phyloP scores from a whole-genome alignment of 176 grass and related monocot species.

The Puya raimondii region DNA sequence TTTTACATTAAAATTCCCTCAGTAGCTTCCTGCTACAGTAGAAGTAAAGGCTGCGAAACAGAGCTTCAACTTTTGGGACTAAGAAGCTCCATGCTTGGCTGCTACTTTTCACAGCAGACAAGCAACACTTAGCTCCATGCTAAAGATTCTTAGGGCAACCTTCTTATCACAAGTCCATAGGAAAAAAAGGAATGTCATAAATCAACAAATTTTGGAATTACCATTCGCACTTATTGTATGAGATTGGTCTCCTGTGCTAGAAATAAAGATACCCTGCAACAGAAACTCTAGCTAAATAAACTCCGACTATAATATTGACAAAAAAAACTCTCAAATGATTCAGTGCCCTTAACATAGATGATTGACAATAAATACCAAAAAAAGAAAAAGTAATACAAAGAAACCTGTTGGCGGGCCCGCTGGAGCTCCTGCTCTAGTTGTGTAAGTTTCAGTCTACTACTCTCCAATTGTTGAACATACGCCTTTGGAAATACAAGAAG shows the following conservation, averaged over 20 bases:
- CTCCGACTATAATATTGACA: not conserved
- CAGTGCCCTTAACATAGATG: not conserved
- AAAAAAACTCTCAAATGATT: not conserved
- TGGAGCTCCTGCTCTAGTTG: slow-evolving; percentile 90
- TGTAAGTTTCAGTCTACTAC: slow-evolving; percentile 85
- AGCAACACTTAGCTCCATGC: no score
- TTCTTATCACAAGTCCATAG: not conserved
- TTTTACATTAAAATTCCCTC: no score
- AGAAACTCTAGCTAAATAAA: slow-evolving; percentile 14
- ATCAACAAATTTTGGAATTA: slow-evolving; percentile 31
- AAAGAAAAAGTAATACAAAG: not conserved
- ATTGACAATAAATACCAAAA: not conserved
- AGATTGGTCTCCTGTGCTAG: slow-evolving; percentile 81
- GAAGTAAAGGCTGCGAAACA: no score
- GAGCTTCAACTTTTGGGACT: no score
- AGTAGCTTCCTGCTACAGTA: no score
- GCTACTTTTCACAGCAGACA: no score
- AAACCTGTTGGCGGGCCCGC: slow-evolving; percentile 81
- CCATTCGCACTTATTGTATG: slow-evolving; percentile 82
- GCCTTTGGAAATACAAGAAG: slow-evolving; percentile 47
- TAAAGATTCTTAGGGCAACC: not conserved
- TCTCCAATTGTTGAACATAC: slow-evolving; percentile 93
- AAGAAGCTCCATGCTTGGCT: no score
- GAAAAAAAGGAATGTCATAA: slow-evolving; percentile 14
- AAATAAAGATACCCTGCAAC: slow-evolving; percentile 97